phyloP scores from a whole-genome alignment of 352 stramenopile species.

The Ophiocytium majus region DNA sequence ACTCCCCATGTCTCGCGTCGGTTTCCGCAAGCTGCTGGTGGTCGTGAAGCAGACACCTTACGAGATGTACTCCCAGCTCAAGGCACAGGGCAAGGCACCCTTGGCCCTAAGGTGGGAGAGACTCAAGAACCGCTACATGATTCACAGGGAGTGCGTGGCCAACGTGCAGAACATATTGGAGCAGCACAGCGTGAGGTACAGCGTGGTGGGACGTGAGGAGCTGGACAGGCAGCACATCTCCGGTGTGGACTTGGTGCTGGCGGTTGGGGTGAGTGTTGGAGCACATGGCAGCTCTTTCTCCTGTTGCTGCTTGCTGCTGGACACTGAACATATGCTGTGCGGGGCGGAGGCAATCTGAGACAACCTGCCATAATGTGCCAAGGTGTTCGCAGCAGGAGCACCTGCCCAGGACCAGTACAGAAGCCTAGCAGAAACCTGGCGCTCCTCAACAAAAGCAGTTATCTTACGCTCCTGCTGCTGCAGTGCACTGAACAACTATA shows the following conservation, averaged over 20 bases:
- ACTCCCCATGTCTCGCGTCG: not conserved
- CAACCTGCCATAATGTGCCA: no score
- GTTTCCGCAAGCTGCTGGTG: slow-evolving; percentile 64
- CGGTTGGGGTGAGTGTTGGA: slow-evolving; percentile 62
- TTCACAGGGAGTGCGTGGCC: slow-evolving; percentile 73
- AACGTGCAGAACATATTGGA: slow-evolving; percentile 65
- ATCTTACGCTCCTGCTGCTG: no score
- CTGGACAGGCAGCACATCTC: slow-evolving; percentile 70
- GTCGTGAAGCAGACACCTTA: slow-evolving; percentile 81
- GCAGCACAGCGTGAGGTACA: slow-evolving; percentile 66
- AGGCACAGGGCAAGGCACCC: slow-evolving; percentile 71
- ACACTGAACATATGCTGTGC: no score
- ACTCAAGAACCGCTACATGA: slow-evolving; percentile 62
- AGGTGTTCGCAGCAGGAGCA: no score
- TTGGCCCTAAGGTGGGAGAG: slow-evolving; percentile 74
- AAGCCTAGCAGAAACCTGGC: no score
- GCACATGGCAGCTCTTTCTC: no score
- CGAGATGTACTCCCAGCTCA: slow-evolving; percentile 76
- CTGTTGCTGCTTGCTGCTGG: no score
- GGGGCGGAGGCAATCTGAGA: no score
- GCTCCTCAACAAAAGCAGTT: no score
- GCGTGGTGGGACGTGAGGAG: slow-evolving; percentile 74
- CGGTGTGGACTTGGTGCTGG: slow-evolving; percentile 71
- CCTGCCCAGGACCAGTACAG: no score
- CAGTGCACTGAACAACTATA: no score